Evolutionary conservation across 2,329 filamentous ascomycete species (phyloP), one percentile per base, ranked within the genome.

Genomic region (Aspergillus nomiae): DNA sequence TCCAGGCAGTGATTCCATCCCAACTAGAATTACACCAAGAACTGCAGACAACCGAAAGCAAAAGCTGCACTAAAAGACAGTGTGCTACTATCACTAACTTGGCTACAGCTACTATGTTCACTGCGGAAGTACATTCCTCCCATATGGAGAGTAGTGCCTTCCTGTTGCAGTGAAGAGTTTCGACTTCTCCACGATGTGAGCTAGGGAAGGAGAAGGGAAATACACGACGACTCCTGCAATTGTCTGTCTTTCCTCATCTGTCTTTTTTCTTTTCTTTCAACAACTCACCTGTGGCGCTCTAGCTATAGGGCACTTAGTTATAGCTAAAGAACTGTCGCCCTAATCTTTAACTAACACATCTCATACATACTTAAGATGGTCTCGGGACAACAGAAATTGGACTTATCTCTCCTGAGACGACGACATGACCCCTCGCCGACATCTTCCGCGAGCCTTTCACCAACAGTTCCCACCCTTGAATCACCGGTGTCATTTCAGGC

Each of bases 401-500:
- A 69, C 43, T 65, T 67, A 30, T 63, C 63, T 45, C 56, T 65
- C 28, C 60, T 63, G 21, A 71, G 63, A 60, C 65, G 67, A 60
- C 64, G 61, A n/a, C 62, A 64, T 24, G 62, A 56, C 51, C 30
- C 61, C 56, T 63, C 70, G 61, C 30, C 65, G 2, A 61, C 63
- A 61, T 66, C 73, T 56, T 66, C 68, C 61, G 53, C 63, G 1
- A 62, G 61, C 34, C 46, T 65, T 50, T 67, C 69, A 28, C 62
- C 70, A 26, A 64, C 58, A 7, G 58, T 65, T 12, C 69, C 70
- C 11, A 59, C 63, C 4, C 66, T 73, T 28, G 63, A 71, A 41
- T 67, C 69, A 30, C 69, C 70, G 8, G 36, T 67, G 9, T 65
- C 64, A 24, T 69, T 70, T 34, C 66, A 66, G 12, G 59, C 67